A percentile compares a stretch with the other conserved stretches of the same genome.
Evolutionary conservation across 768 basidiomycete genomes (phyloP).

Genomic region (Mycena amicta): DNA sequence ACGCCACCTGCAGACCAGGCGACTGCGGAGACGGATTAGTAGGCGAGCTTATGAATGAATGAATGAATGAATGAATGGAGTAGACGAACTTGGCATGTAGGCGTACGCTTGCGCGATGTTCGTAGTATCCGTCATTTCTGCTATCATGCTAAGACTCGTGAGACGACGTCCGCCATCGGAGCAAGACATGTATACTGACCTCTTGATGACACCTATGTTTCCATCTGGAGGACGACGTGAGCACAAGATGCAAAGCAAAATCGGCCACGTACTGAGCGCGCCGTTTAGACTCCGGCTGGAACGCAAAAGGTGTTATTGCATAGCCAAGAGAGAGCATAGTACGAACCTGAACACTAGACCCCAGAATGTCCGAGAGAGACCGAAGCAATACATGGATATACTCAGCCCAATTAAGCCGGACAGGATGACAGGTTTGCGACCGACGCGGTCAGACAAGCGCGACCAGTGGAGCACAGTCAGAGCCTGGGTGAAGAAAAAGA

Average conservation of each 20-base stretch:
- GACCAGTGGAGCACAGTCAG: conserved; percentile 77
- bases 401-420: conserved; percentile 65
- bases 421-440: conserved; percentile 76
- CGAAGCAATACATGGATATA: conserved; percentile 73
- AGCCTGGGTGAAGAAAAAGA: conserved; percentile 77
- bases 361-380: conserved; percentile 70
- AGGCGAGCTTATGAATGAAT: background rate
- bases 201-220: conserved; percentile 71
- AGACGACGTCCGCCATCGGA: background rate
- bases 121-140: conserved; percentile 71
- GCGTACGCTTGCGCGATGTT: conserved; percentile 72
- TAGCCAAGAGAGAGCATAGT: background rate
- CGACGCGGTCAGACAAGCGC: conserved; percentile 68
- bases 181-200: conserved; percentile 36
- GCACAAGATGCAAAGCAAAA: background rate
- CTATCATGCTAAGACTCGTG: conserved; percentile 53
- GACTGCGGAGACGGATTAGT: conserved; percentile 24
- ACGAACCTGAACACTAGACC: conserved; percentile 56
- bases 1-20: conserved; percentile 24
- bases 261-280: conserved; percentile 47
- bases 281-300: conserved; percentile 68
- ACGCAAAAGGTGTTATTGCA: background rate
- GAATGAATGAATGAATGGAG: too few species aligned
- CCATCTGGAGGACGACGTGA: conserved; percentile 40
- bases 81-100: conserved; percentile 55